phyloP scores from a whole-genome alignment of 2,329 filamentous ascomycete species.

The Penicillium corylophilum region DNA sequence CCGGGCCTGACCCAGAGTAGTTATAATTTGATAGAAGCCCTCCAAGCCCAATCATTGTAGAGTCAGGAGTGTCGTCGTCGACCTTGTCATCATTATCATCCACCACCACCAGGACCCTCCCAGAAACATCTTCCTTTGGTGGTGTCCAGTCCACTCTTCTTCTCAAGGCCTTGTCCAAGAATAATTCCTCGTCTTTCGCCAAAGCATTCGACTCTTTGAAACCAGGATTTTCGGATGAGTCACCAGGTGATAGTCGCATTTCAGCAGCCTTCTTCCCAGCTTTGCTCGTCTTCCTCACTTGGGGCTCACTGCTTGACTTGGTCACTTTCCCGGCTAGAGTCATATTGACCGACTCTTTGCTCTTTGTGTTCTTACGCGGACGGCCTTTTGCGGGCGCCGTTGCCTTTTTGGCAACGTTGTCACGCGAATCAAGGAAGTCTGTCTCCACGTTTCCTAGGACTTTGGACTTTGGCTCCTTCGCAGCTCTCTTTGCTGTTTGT shows the following conservation, averaged over 20 bases:
- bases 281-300: conserved; percentile 13
- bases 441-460: not conserved
- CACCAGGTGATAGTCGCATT: not conserved
- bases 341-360: conserved; percentile 30
- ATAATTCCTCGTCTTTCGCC: conserved; percentile 23
- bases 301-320: conserved; percentile 27
- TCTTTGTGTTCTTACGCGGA: conserved; percentile 24
- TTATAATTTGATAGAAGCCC: conserved; percentile 43
- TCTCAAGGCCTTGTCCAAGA: conserved; percentile 50
- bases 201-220: conserved; percentile 17
- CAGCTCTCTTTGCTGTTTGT: conserved; percentile 14
- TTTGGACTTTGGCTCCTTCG: conserved; percentile 7
- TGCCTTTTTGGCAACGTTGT: conserved; percentile 19
- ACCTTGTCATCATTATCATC: conserved; percentile 8
- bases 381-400: conserved; percentile 23
- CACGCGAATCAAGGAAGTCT: conserved; percentile 11
- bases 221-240: not conserved
- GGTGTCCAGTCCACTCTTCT: conserved; percentile 69
- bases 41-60: conserved; percentile 26
- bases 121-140: conserved; percentile 44
- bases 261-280: conserved; percentile 10
- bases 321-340: conserved; percentile 37
- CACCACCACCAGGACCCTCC: conserved; percentile 24
- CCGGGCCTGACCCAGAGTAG: conserved; percentile 30
- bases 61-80: not conserved